These are phyloP conservation scores for Pseudotsuga menziesii DNA, from an alignment of 75 land plant species.

Conservation along the genomic window DNA sequence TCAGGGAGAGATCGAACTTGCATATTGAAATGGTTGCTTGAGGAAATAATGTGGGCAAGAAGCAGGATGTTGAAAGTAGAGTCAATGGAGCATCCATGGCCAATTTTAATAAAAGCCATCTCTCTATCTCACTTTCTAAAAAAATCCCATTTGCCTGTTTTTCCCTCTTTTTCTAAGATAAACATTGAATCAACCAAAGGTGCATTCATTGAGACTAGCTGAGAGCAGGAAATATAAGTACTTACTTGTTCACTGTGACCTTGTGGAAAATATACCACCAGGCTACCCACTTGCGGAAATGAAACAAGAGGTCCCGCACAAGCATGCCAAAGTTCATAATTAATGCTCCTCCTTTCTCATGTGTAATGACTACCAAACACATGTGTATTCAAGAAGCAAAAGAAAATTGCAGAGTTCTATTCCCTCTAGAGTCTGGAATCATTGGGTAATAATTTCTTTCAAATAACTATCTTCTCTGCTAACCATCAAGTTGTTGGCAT, in stretches of 20 bases:
- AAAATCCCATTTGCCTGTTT: no score
- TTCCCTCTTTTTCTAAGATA: no score
- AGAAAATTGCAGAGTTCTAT: background rate
- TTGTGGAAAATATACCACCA: conserved; percentile 93
- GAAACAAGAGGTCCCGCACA: conserved; percentile 94
- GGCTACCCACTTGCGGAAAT: conserved; percentile 81
- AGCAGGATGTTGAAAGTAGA: no score
- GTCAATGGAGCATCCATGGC: no score
- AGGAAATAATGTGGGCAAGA: no score
- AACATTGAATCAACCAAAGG: no score
- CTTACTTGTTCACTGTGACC: conserved; percentile 96
- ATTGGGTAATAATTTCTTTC: background rate
- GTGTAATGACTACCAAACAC: conserved; percentile 5
- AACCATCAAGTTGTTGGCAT: background rate
- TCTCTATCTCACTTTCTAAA: no score
- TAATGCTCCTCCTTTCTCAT: conserved; percentile 71
- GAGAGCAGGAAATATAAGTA: no score
- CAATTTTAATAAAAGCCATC: no score
- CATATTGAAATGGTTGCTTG: no score
- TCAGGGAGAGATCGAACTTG: no score
- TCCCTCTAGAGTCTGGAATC: background rate
- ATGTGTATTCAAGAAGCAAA: background rate
- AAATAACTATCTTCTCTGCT: background rate
- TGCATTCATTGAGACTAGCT: no score
- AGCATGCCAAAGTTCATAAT: conserved; percentile 96